Evolutionary conservation across 345 rosid genomes (phyloP), one percentile per base, ranked within the genome.

Genomic region (Brassica nigra): DNA sequence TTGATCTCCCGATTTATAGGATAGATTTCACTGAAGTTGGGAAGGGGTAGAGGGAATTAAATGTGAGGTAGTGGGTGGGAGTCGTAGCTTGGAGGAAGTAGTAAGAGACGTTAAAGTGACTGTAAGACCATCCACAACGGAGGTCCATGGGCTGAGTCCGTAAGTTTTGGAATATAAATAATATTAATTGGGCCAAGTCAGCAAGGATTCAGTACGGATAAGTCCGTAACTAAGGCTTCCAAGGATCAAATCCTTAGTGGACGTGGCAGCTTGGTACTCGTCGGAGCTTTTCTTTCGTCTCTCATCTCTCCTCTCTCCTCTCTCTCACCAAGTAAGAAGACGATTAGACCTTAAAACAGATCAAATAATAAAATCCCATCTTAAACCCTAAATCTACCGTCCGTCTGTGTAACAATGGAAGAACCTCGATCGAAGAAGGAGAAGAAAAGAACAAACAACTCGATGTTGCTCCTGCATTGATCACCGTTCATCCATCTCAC

Each of bases 401-500:
- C 23, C 4, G 7, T 44, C 64, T 69, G 69, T 47, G 75, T 49
- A 44, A 79, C 83, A 68, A 90, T 87, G 91, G 87, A 83, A 42
- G 87, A 78, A 58, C 11, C 86, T 80, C 86, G 80, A 78, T 81
- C 36, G 93, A 90, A 77, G 91, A 85, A 72, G 87, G 76, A 34
- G 39, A 6, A 55, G 94, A 88, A 64, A 78, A 79, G 59, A 86
- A 63, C 76, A 89, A 23, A 23, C 27, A 88, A 29, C 59, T 80
- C 12, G 95, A 91, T 79, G 93, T 87, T 47, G 92, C 98, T 74
- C 97, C 96, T 8, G 96, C 99, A 34, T 85, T 93, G n/a, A 79
- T 93, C 18, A 66, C 92, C 4, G 86, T 88, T 39, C 94, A 95
- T 67, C 97, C 97, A 6, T 49, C 78, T 70, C 98, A 89, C 75